phyloP scores from a whole-genome alignment of 2,329 filamentous ascomycete species.

The Mycosphaerella sp. region DNA sequence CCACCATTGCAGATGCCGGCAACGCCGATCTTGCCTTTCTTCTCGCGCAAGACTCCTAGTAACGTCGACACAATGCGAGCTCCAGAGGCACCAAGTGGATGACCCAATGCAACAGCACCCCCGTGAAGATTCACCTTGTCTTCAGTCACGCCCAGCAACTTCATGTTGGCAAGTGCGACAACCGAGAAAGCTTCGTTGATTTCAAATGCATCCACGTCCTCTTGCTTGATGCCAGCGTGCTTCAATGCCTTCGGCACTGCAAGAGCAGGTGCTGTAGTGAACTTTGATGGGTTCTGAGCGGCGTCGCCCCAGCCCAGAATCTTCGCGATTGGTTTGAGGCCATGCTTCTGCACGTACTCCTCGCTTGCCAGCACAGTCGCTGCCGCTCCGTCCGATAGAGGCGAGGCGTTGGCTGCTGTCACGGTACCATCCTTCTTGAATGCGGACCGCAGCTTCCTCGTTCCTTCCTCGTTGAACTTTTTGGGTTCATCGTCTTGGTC shows the following conservation, averaged over 20 bases:
- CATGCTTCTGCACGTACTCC: conserved; percentile 85
- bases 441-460: conserved; percentile 55
- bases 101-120: conserved; percentile 90
- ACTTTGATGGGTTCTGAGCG: conserved; percentile 83
- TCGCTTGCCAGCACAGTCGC: conserved; percentile 92
- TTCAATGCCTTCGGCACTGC: conserved; percentile 97
- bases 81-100: conserved; percentile 88
- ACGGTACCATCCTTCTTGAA: conserved; percentile 76
- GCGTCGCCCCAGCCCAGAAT: conserved; percentile 97
- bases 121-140: conserved; percentile 94
- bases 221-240: conserved; percentile 76
- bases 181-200: conserved; percentile 99
- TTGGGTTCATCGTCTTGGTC: conserved; percentile 92
- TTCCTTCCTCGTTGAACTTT: conserved; percentile 60
- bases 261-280: conserved; percentile 87
- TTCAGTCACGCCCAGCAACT: conserved; percentile 70
- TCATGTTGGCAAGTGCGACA: conserved; percentile 92
- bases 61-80: conserved; percentile 90
- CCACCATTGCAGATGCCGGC: conserved; percentile 98
- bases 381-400: conserved; percentile 89
- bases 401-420: conserved; percentile 93
- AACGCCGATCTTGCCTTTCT: conserved; percentile 87
- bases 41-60: conserved; percentile 79
- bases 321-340: conserved; percentile 87
- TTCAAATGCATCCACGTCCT: conserved; percentile 86